phyloP scores from a whole-genome alignment of 2,329 filamentous ascomycete genomes.

The Onygenales sp. region DNA sequence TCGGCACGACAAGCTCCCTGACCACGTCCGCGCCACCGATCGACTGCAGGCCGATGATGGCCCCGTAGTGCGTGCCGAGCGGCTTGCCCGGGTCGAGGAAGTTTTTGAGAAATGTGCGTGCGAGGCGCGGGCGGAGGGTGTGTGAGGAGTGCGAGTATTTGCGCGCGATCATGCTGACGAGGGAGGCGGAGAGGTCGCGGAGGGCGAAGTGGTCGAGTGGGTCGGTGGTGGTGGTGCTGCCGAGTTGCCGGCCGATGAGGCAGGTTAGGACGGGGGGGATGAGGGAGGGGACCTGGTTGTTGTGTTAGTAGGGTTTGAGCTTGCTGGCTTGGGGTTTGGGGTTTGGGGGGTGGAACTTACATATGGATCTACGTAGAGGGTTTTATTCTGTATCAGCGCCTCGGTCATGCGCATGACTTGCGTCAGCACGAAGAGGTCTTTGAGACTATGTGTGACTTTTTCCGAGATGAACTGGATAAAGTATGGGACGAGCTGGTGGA shows the following conservation, averaged over 20 bases:
- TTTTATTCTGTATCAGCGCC: conserved; percentile 73
- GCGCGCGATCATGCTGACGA: conserved; percentile 67
- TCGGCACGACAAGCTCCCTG: conserved; percentile 56
- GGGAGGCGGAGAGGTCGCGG: conserved; percentile 71
- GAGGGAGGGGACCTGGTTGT: conserved; percentile 48
- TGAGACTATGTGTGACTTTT: conserved; percentile 87
- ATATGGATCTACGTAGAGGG: conserved; percentile 65
- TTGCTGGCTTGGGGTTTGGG: not conserved
- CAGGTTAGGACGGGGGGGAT: conserved; percentile 87
- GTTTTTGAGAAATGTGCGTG: conserved; percentile 84
- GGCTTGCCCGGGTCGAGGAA: conserved; percentile 82
- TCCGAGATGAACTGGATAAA: conserved; percentile 94
- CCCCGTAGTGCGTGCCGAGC: conserved; percentile 78
- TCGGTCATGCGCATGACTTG: conserved; percentile 89
- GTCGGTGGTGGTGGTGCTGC: conserved; percentile 43
- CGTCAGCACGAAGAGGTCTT: conserved; percentile 77
- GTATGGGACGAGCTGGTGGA: conserved; percentile 93
- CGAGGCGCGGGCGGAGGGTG: conserved; percentile 76
- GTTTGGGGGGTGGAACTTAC: conserved; percentile 25
- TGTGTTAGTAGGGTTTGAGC: not conserved
- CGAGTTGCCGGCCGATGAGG: conserved; percentile 73
- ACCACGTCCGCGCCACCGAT: conserved; percentile 63
- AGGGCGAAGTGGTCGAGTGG: conserved; percentile 62
- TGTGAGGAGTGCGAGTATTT: conserved; percentile 76
- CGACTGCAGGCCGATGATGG: conserved; percentile 67